Base-by-base conservation (phyloP, 2,329 filamentous ascomycete species). In the Exophiala bonariae region DNA sequence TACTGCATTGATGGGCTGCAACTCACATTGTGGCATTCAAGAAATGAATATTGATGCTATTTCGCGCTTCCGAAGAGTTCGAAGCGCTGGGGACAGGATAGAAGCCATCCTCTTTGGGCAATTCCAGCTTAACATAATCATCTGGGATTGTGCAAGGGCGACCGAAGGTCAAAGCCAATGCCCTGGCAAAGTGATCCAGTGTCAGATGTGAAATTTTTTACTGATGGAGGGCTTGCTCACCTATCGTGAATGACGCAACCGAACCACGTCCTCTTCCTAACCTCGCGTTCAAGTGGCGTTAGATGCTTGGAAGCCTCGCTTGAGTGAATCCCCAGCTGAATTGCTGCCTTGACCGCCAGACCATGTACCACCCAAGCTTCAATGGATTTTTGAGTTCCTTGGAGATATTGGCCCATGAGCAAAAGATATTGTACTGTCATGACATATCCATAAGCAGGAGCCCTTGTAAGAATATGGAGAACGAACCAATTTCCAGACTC, bases 311-410 rank as follows among this genome's bases (percentile, higher is more conserved):
- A 62, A 0, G 68, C 65, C 16, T 71, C 59, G 3, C 60, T 60
- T 0, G 72, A 77, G 48, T 81, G 77, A 0, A 81, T 59, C 0
- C 78, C 78, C 2, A 81, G 61, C 22, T 77, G 72, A 19, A 77
- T 63, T 0, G 77, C 77, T 1, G 73, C 71, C 48, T 71, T 75
- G 2, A 80, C 70, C 0, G 76, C 71, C 1, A 80, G 64, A 0
- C 78, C 77, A 50, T 81, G 78, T 0, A 75, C 66, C 0, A 68
- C 75, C 77, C 78, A 81, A 2, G 78, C 73, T 44, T 79, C 71
- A 2, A 78, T 65, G 0, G 77, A 78, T 16, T 71, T 72, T 30
- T 78, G 73, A 0, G 76, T 79, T 2, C 77, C 76, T 54, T 81
- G 77, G 0, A 80, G 65, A 47, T 80, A 80, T 38, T 77, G 74